These are phyloP conservation scores for Haplosporangium gracile DNA, from an alignment of 192 early-diverging fungal genomes.

Conservation along the genomic window DNA sequence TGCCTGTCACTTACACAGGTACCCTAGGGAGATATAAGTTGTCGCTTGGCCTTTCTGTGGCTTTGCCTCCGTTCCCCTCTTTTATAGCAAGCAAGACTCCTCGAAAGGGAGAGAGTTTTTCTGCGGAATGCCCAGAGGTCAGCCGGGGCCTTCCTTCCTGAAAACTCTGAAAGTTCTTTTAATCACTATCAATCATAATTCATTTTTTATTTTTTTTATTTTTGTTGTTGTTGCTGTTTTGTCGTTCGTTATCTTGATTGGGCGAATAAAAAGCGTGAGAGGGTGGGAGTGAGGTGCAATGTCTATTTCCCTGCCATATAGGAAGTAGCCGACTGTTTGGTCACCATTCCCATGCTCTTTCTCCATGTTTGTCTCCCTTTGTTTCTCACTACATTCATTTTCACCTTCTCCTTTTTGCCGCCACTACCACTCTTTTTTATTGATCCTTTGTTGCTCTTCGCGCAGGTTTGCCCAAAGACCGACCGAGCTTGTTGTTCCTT, in stretches of 20 bases:
- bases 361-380: too few species aligned
- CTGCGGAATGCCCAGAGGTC: conserved; percentile 43
- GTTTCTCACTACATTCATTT: too few species aligned
- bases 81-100: conserved; percentile 44
- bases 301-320: too few species aligned
- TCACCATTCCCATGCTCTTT: too few species aligned
- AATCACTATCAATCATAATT: background rate
- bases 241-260: too few species aligned
- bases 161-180: conserved; percentile 24
- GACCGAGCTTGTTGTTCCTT: conserved; percentile 16
- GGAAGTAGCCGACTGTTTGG: too few species aligned
- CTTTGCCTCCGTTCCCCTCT: conserved; percentile 47
- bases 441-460: too few species aligned
- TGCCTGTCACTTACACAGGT: conserved; percentile 41
- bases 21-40: conserved; percentile 51
- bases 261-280: too few species aligned
- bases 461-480: too few species aligned
- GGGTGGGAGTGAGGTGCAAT: too few species aligned
- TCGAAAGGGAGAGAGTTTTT: conserved; percentile 43
- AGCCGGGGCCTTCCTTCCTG: conserved; percentile 50
- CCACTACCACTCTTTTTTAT: too few species aligned
- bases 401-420: too few species aligned
- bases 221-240: background rate
- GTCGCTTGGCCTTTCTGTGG: conserved; percentile 46
- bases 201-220: background rate